A percentile compares a stretch with the other conserved stretches of the same genome.
Evolutionary conservation across 345 rosid genomes (phyloP).

Genomic region (Nasturtium officinale): DNA sequence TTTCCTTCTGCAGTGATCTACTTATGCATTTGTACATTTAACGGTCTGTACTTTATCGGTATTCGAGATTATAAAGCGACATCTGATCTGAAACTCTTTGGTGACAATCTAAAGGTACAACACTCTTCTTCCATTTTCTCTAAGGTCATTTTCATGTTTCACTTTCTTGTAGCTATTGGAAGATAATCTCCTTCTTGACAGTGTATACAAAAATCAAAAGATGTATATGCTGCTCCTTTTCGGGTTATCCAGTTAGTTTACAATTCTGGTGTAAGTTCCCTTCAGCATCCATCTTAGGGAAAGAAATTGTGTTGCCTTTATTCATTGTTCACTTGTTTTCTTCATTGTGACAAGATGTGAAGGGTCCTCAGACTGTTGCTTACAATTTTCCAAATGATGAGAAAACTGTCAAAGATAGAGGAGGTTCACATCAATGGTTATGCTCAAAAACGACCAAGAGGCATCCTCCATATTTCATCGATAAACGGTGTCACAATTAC

Average conservation of each 20-base stretch:
- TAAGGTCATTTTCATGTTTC: slow-evolving; percentile 13
- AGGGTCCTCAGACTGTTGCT: slow-evolving; percentile 96
- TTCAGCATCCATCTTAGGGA: slow-evolving; percentile 23
- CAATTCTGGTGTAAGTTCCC: slow-evolving; percentile 79
- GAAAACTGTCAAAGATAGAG: slow-evolving; percentile 75
- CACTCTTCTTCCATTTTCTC: slow-evolving; percentile 8
- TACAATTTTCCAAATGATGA: slow-evolving; percentile 95
- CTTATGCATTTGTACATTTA: neutral
- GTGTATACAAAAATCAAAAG: slow-evolving; percentile 71
- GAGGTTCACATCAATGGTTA: slow-evolving; percentile 79
- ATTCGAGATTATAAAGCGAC: slow-evolving; percentile 84
- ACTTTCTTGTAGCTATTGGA: slow-evolving; percentile 63
- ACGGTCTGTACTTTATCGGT: slow-evolving; percentile 48
- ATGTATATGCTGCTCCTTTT: slow-evolving; percentile 83
- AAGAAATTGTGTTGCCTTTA: slow-evolving; percentile 1
- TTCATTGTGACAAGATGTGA: slow-evolving; percentile 70
- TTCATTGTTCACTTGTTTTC: slow-evolving; percentile 33
- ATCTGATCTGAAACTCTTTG: slow-evolving; percentile 79
- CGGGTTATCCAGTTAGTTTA: slow-evolving; percentile 84
- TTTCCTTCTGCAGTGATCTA: neutral
- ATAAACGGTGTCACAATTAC: slow-evolving; percentile 13
- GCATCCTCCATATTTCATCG: slow-evolving; percentile 42
- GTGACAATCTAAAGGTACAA: slow-evolving; percentile 76
- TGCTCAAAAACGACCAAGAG: slow-evolving; percentile 86
- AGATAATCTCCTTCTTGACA: slow-evolving; percentile 82